Evolutionary conservation across 2,329 filamentous ascomycete species (phyloP).

Genomic region (Cercospora brassicicola): DNA sequence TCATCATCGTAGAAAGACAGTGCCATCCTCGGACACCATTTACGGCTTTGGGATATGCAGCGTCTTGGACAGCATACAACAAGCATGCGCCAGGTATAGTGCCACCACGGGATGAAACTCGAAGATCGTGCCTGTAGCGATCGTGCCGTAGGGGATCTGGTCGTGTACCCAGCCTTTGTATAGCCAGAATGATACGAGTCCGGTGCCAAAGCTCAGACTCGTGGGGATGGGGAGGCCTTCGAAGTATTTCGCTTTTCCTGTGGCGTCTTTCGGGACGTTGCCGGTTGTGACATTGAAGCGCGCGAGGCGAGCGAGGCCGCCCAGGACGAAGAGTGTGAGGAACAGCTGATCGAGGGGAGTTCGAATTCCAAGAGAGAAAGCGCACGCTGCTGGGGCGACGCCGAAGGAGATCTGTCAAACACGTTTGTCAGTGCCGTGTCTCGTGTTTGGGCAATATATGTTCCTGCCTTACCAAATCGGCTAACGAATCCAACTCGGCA

Average conservation of each 20-base stretch:
- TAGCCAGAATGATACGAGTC: constrained; percentile 87
- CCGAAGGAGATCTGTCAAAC: constrained; percentile 82
- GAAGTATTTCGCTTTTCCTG: constrained; percentile 91
- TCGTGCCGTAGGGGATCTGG: constrained; percentile 72
- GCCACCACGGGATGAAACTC: constrained; percentile 83
- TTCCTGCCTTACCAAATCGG: constrained; percentile 69
- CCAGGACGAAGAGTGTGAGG: constrained; percentile 88
- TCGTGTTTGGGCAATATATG: neutral
- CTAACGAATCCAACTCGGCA: constrained; percentile 92
- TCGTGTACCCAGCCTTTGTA: constrained; percentile 76
- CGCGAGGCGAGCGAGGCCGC: constrained; percentile 86
- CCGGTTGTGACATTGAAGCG: constrained; percentile 96
- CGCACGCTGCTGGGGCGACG: constrained; percentile 80
- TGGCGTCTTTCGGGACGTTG: constrained; percentile 84
- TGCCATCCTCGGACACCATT: neutral
- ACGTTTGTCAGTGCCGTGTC: neutral
- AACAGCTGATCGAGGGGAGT: constrained; percentile 78
- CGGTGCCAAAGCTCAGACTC: constrained; percentile 70
- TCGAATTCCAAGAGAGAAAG: constrained; percentile 85
- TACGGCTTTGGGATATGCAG: constrained; percentile 87
- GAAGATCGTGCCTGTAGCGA: constrained; percentile 64
- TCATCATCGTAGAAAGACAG: neutral
- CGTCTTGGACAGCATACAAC: constrained; percentile 91
- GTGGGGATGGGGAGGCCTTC: constrained; percentile 97
- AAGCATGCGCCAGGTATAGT: constrained; percentile 85